Conservation (phyloP, 208 protist species). For the Herpetomonas samuelpessoai region DNA sequence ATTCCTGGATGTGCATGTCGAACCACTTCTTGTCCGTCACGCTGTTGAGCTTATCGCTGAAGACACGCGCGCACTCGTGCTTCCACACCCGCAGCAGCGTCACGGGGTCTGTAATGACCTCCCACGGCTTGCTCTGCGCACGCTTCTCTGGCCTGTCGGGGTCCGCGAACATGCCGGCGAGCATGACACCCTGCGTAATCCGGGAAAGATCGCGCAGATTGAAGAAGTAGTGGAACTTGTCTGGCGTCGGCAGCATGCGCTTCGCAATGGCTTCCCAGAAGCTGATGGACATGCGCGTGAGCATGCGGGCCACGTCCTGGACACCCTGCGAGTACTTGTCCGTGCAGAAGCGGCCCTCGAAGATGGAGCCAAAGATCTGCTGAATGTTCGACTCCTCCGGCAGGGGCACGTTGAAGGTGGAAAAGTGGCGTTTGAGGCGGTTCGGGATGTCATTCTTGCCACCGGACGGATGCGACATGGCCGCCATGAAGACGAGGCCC, state of each 20-base stretch:
- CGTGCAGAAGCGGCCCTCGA: slow-evolving; percentile 90
- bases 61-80: slow-evolving; percentile 97
- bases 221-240: slow-evolving; percentile 99
- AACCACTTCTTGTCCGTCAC: slow-evolving; percentile 96
- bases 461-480: slow-evolving; percentile 97
- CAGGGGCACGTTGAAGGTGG: slow-evolving; percentile 96
- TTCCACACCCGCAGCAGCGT: slow-evolving; percentile 94
- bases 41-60: slow-evolving; percentile 96
- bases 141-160: slow-evolving; percentile 88
- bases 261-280: slow-evolving; percentile 90
- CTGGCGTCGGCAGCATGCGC: slow-evolving; percentile 96
- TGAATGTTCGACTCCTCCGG: slow-evolving; percentile 94
- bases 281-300: slow-evolving; percentile 92
- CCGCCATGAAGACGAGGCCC: slow-evolving; percentile 95
- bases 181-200: slow-evolving; percentile 96
- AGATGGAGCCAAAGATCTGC: slow-evolving; percentile 91
- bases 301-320: slow-evolving; percentile 85
- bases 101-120: slow-evolving; percentile 72
- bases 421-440: slow-evolving; percentile 97
- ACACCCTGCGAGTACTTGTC: slow-evolving; percentile 82
- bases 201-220: slow-evolving; percentile 97
- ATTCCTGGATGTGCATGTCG: slow-evolving; percentile 86
- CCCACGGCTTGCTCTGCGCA: slow-evolving; percentile 76
- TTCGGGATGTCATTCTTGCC: slow-evolving; percentile 98
- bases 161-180: slow-evolving; percentile 80